These are phyloP conservation scores for Rhododendron molle DNA, from an alignment of 148 eudicot species.

Conservation along the genomic window DNA sequence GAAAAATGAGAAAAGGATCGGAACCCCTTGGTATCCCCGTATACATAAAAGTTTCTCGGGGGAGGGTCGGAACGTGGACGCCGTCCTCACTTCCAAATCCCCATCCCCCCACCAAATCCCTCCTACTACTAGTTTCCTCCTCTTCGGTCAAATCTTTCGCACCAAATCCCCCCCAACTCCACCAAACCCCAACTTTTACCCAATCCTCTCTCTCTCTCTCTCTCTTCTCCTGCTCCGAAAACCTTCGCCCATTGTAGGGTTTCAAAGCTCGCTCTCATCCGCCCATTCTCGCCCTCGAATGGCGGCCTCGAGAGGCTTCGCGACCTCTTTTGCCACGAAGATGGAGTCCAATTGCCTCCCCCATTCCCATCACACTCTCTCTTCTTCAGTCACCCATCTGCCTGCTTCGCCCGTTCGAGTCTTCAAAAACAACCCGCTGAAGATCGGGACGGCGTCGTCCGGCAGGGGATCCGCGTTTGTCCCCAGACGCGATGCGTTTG, in stretches of 20 bases:
- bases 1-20: too few species aligned
- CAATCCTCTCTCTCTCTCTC: neutral
- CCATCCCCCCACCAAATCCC: neutral
- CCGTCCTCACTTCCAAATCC: neutral
- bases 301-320: slow-evolving; percentile 8
- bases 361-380: neutral
- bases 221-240: neutral
- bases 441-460: neutral
- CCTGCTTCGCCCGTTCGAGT: neutral
- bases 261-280: slow-evolving; percentile 1
- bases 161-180: neutral
- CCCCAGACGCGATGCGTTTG: slow-evolving; percentile 18
- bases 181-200: neutral
- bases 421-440: neutral
- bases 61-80: neutral
- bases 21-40: too few species aligned
- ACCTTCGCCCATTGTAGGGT: neutral
- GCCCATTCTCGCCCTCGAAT: neutral
- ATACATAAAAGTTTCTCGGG: too few species aligned
- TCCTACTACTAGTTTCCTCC: neutral
- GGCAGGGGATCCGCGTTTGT: neutral
- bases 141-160: neutral
- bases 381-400: neutral
- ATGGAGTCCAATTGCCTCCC: neutral
- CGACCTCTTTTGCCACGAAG: neutral